Evolutionary conservation across 352 stramenopile species (phyloP), one percentile per base, ranked within the genome.

Genomic region (Globisporangium barbulae): DNA sequence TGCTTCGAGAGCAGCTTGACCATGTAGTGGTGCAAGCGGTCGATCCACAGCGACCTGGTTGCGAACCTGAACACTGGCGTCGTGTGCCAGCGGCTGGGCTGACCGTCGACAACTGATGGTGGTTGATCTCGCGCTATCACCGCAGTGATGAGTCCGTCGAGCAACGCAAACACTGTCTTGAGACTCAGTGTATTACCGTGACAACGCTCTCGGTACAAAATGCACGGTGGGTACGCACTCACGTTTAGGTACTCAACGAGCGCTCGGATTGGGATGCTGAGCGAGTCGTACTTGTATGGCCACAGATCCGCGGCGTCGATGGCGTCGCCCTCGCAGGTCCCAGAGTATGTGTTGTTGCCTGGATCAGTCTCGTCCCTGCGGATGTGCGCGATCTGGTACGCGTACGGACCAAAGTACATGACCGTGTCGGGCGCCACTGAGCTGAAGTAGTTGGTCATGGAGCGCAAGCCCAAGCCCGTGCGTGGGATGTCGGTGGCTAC

Each of bases 401-500:
- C 61, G 44, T 81, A 84, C 12, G 76, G 74, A 2, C 78, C 80
- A 48, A 82, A 89, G 21, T 63, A 71, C 48, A 83, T 64, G 2
- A 61, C 65, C 0, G 68, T 75, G 37, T 69, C 62, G 0, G 76
- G 76, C 15, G 69, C 69, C 10, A 78, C 60, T 1, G 33, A 21
- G 0, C 53, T 25, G 35, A 74, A 78, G 21, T 68, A 75, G 0
- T 69, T 33, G 6, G 42, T 30, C 9, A 81, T 37, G 17, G 50
- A 65, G 15, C 33, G 49, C 19, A 83, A 59, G 1, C 73, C 74
- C 19, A 89, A 53, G 1, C 80, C 76, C 0, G 78, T 80, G 12
- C 80, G 76, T 17, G 76, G 78, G n/a, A 88, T 85, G 33, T 89
- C 80, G 5, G 78, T 80, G 15, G 71, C 19, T 1, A 76, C 63